Evolutionary conservation across 2,329 filamentous ascomycete genomes (phyloP).

Genomic region (Nothophoma quercina): DNA sequence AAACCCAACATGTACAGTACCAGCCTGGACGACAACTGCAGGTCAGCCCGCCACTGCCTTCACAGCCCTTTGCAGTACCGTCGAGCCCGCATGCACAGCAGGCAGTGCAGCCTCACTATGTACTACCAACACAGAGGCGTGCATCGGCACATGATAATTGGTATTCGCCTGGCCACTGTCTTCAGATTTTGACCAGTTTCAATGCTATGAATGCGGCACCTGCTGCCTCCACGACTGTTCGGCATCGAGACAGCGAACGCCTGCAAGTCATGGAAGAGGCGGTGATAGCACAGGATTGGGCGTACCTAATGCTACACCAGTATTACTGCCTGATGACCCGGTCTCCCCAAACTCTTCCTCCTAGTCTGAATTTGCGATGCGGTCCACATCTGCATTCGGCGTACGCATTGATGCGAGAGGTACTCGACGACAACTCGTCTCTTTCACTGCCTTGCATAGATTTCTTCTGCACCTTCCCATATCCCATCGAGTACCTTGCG

Average conservation of each 20-base stretch:
- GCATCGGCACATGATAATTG: conserved; percentile 4
- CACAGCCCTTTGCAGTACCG: not conserved
- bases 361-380: conserved; percentile 49
- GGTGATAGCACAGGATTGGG: conserved; percentile 35
- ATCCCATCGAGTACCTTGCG: conserved; percentile 33
- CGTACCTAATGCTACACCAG: conserved; percentile 42
- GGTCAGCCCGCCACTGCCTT: not conserved
- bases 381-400: conserved; percentile 38
- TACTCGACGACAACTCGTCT: conserved; percentile 57
- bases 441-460: conserved; percentile 51
- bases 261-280: conserved; percentile 47
- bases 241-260: conserved; percentile 21
- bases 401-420: conserved; percentile 49
- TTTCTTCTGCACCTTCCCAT: conserved; percentile 61
- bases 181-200: conserved; percentile 16
- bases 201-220: not conserved
- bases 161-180: conserved; percentile 24
- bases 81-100: not conserved
- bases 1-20: not conserved
- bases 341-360: conserved; percentile 47
- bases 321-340: conserved; percentile 30
- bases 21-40: not conserved
- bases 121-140: not conserved
- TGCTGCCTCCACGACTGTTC: not conserved
- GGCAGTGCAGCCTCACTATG: not conserved